phyloP scores from a whole-genome alignment of 225 moss, liverwort and hornwort genomes.

The Marchantia paleacea region DNA sequence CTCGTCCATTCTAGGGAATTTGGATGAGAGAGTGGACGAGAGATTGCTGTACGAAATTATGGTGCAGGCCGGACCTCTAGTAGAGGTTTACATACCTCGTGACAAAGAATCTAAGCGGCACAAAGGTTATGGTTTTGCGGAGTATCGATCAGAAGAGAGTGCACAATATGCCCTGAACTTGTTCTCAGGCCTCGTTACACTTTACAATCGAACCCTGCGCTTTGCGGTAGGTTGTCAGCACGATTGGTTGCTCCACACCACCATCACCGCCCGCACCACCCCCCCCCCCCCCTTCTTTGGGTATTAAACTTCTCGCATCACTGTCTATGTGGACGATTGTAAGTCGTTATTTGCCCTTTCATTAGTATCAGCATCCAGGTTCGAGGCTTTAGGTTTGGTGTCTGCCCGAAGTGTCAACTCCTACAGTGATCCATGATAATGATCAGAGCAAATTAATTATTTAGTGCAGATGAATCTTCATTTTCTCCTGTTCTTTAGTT shows the following conservation, averaged over 20 bases:
- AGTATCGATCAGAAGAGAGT: slow-evolving; percentile 42
- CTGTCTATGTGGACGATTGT: no score
- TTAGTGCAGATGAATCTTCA: no score
- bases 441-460: no score
- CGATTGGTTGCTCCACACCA: background rate
- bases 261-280: background rate
- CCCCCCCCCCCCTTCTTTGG: background rate
- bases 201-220: slow-evolving; percentile 38
- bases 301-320: no score
- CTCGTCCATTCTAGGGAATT: slow-evolving; percentile 36
- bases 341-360: background rate
- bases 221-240: slow-evolving; percentile 31
- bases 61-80: slow-evolving; percentile 53
- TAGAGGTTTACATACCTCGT: slow-evolving; percentile 46
- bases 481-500: no score
- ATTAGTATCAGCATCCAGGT: background rate
- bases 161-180: slow-evolving; percentile 50
- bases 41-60: slow-evolving; percentile 55
- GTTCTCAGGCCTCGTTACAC: slow-evolving; percentile 43
- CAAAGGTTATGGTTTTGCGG: slow-evolving; percentile 54
- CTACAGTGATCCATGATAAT: no score
- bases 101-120: slow-evolving; percentile 49
- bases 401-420: background rate
- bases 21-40: slow-evolving; percentile 59
- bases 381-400: background rate